Percentiles rank a stretch among this genome's conserved stretches.
Evolutionary conservation across 108 stramenopile genomes (phyloP).

Genomic region (Stephanodiscus minutulus): DNA sequence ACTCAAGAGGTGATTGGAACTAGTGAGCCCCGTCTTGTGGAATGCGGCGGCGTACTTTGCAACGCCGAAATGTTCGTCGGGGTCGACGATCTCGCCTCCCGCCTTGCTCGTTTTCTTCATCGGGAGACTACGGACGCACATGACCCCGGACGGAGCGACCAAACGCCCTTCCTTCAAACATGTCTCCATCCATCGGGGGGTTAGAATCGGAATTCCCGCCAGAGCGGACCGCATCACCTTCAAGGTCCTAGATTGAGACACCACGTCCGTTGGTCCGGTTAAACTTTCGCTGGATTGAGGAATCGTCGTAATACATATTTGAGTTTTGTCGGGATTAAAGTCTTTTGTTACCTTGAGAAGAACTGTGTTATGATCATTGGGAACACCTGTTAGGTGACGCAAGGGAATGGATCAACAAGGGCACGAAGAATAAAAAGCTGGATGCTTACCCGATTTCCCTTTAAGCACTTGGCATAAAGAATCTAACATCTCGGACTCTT

Average conservation of each 20-base stretch:
- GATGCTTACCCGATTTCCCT: slow-evolving; percentile 45
- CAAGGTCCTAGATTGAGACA: slow-evolving; percentile 60
- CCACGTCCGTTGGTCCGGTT: slow-evolving; percentile 24
- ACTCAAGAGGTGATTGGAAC: slow-evolving; percentile 27
- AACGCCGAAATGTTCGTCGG: slow-evolving; percentile 50
- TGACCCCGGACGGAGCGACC: slow-evolving; percentile 28
- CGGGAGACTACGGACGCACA: slow-evolving; percentile 41
- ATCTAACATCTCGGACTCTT: slow-evolving; percentile 52
- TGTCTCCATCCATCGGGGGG: slow-evolving; percentile 61
- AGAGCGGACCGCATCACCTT: slow-evolving; percentile 80
- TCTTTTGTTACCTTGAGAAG: slow-evolving; percentile 57
- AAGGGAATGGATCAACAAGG: not conserved
- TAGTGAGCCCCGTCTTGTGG: slow-evolving; percentile 2
- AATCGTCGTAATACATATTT: slow-evolving; percentile 58
- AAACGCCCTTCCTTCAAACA: slow-evolving; percentile 39
- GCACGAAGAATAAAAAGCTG: not conserved
- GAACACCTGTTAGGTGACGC: not conserved
- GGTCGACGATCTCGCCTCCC: not conserved
- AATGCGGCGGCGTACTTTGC: slow-evolving; percentile 60
- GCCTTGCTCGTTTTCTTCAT: slow-evolving; percentile 15
- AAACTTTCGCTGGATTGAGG: slow-evolving; percentile 8
- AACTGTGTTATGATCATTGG: slow-evolving; percentile 29
- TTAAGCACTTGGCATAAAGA: slow-evolving; percentile 46
- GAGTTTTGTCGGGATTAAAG: slow-evolving; percentile 64
- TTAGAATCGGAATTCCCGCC: slow-evolving; percentile 75